These are phyloP conservation scores for Russula olivacea DNA, from an alignment of 768 basidiomycete genomes.

Conservation along the genomic window DNA sequence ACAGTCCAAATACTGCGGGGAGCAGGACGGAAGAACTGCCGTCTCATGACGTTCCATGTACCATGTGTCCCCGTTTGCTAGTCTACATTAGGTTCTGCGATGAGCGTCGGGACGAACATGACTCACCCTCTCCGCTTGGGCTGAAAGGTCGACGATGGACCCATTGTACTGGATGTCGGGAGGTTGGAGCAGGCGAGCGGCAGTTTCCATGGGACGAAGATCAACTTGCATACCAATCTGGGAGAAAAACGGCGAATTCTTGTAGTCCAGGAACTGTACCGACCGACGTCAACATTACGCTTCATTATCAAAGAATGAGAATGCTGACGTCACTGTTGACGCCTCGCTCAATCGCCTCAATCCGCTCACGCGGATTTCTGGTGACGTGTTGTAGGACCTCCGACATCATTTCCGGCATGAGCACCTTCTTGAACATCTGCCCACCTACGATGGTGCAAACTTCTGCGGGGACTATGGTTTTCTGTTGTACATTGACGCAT, in stretches of 20 bases:
- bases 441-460: conserved; percentile 23
- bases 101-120: neutral
- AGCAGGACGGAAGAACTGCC: conserved; percentile 17
- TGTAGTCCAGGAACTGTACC: conserved; percentile 23
- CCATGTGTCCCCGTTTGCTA: conserved; percentile 16
- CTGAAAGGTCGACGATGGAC: conserved; percentile 5
- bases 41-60: conserved; percentile 22
- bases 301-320: neutral
- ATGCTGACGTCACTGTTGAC: conserved; percentile 17
- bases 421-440: conserved; percentile 23
- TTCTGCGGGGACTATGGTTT: conserved; percentile 20
- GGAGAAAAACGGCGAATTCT: conserved; percentile 18
- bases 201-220: conserved; percentile 12
- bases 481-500: conserved; percentile 12
- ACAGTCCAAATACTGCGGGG: conserved; percentile 10
- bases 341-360: conserved; percentile 17
- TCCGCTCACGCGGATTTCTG: conserved; percentile 14
- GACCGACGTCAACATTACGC: neutral
- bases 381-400: conserved; percentile 20
- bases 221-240: conserved; percentile 21
- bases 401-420: conserved; percentile 16
- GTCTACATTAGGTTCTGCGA: neutral
- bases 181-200: conserved; percentile 16
- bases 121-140: conserved; percentile 8
- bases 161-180: conserved; percentile 20